These are phyloP conservation scores for Hyphopichia fennica DNA, from an alignment of 1,139 yeast species.

Conservation along the genomic window DNA sequence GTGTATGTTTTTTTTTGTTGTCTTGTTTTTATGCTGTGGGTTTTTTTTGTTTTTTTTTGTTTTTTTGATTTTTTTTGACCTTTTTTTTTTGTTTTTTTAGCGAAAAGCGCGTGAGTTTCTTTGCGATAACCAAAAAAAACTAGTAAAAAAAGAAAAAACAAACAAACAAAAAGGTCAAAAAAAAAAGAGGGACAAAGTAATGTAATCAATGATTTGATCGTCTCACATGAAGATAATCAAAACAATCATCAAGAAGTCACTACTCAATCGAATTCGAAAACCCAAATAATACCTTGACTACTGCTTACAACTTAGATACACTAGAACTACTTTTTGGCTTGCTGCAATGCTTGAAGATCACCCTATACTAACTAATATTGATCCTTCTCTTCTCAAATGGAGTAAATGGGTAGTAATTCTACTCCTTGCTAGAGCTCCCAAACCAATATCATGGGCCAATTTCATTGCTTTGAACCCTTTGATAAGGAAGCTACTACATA, in stretches of 20 bases:
- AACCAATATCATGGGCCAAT: conserved; percentile 32
- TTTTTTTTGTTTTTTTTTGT: too few relatives aligned
- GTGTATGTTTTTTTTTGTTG: background rate
- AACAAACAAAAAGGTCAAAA: too few relatives aligned
- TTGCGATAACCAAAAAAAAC: background rate
- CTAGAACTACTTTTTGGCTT: too few relatives aligned
- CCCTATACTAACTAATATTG: conserved; percentile 2
- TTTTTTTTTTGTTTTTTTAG: background rate
- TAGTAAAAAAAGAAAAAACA: background rate
- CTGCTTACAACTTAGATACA: too few relatives aligned
- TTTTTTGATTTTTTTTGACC: background rate
- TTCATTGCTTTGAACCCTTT: conserved; percentile 34
- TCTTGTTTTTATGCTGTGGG: too few relatives aligned
- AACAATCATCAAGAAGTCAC: background rate
- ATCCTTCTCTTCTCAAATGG: conserved; percentile 24
- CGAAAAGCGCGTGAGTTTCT: background rate
- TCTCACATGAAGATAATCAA: background rate
- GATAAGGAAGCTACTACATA: background rate
- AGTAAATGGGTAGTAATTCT: conserved; percentile 31
- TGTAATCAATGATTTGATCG: background rate
- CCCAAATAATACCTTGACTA: background rate
- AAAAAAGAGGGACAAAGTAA: too few relatives aligned
- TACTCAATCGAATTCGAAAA: too few relatives aligned
- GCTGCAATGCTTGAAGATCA: too few relatives aligned
- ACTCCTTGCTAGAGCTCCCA: conserved; percentile 22